A percentile compares a stretch with the other conserved stretches of the same genome.
Evolutionary conservation across 208 protist species (phyloP).

Genomic region (Leishmania major): DNA sequence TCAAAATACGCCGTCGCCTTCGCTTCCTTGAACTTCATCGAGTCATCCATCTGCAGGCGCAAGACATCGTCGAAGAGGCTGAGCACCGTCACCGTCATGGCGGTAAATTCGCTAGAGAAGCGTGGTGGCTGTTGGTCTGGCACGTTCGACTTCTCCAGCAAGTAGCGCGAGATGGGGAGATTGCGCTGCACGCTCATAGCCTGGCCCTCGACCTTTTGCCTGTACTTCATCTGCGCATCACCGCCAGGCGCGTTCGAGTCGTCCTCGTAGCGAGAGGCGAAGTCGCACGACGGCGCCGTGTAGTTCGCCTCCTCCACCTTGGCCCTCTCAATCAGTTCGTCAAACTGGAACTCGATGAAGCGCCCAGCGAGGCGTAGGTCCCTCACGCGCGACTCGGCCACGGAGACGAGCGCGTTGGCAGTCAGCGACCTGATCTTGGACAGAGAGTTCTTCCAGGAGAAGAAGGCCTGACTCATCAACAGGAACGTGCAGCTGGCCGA

Average conservation of each 20-base stretch:
- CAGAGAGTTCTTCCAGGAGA: conserved; percentile 70
- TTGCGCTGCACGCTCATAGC: conserved; percentile 64
- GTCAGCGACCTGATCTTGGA: conserved; percentile 79
- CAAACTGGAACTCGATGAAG: conserved; percentile 86
- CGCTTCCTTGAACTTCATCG: conserved; percentile 85
- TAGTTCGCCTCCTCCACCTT: conserved; percentile 63
- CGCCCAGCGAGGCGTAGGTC: conserved; percentile 78
- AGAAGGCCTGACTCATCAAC: conserved; percentile 84
- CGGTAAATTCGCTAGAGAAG: conserved; percentile 79
- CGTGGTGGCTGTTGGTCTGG: conserved; percentile 31
- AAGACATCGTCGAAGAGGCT: conserved; percentile 87
- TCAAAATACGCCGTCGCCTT: conserved; percentile 81
- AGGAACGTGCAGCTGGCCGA: conserved; percentile 63
- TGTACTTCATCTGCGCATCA: conserved; percentile 63
- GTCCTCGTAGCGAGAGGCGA: conserved; percentile 58
- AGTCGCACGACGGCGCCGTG: conserved; percentile 42
- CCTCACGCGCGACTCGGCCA: conserved; percentile 81
- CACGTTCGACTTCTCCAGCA: conserved; percentile 48
- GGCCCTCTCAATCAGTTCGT: conserved; percentile 67
- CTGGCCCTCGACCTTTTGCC: conserved; percentile 50
- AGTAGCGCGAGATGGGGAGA: conserved; percentile 60
- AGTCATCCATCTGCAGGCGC: conserved; percentile 67
- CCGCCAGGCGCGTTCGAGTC: conserved; percentile 57
- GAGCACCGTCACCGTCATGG: conserved; percentile 70
- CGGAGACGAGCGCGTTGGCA: conserved; percentile 78